Percentiles rank a stretch among this genome's conserved stretches.
Conservation (phyloP, 257 asterid species). For the Hygrophila difformis region DNA sequence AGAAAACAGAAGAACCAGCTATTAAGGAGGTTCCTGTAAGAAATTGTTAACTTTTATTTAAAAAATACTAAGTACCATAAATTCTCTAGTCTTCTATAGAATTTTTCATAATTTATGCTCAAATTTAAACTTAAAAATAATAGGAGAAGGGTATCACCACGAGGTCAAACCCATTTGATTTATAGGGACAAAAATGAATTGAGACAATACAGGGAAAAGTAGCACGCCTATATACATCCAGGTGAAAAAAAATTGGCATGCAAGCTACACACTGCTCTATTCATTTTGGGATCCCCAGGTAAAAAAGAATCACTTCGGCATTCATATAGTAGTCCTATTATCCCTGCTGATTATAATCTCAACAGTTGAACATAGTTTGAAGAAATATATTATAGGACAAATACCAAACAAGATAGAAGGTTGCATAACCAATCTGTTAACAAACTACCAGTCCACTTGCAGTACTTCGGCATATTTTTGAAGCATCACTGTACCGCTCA, state of each 20-base stretch:
- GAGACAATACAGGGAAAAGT: no score
- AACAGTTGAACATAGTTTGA: not conserved
- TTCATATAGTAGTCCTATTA: no score
- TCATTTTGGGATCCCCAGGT: no score
- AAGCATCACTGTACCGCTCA: constrained; percentile 92
- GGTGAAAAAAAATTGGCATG: not conserved
- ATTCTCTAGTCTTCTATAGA: constrained; percentile 13
- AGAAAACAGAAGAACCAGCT: constrained; percentile 10
- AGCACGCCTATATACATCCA: no score
- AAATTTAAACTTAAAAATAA: not conserved
- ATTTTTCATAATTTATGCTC: not conserved
- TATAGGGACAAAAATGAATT: not conserved
- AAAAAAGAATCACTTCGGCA: no score
- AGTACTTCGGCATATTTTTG: constrained; percentile 62
- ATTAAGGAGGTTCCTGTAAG: no score
- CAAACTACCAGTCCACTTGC: constrained; percentile 89
- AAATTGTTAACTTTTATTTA: no score
- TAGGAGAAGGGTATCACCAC: not conserved
- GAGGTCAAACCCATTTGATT: not conserved
- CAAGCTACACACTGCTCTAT: no score
- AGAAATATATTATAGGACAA: not conserved
- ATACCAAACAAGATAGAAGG: constrained; percentile 11
- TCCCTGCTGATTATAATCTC: not conserved
- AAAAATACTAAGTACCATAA: no score
- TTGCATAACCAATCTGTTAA: no score